Evolutionary conservation across 352 stramenopile species (phyloP).

Genomic region (Thalassiosira hispida): DNA sequence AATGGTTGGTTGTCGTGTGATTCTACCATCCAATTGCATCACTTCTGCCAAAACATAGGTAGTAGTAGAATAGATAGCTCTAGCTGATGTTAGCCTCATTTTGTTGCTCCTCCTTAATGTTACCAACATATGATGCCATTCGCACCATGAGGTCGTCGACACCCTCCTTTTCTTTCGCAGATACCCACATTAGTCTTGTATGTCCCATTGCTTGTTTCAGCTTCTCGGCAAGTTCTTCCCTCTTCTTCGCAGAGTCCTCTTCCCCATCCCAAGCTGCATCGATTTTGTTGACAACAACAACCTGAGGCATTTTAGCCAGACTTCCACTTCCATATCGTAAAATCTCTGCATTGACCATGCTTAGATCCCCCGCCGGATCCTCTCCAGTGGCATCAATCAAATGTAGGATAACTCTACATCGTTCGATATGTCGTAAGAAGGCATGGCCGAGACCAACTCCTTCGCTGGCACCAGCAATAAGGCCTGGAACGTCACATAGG

Average conservation of each 20-base stretch:
- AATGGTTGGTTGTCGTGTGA: too few relatives aligned
- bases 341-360: constrained; percentile 88
- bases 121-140: constrained; percentile 83
- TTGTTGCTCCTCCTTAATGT: constrained; percentile 48
- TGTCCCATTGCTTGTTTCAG: constrained; percentile 71
- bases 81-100: too few relatives aligned
- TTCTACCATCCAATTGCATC: too few relatives aligned
- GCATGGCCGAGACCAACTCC: constrained; percentile 98
- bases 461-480: constrained; percentile 92
- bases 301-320: constrained; percentile 87
- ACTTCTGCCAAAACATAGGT: too few relatives aligned
- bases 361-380: constrained; percentile 87
- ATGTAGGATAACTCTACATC: constrained; percentile 94
- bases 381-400: constrained; percentile 87
- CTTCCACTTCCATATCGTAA: constrained; percentile 78
- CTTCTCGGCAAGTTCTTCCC: constrained; percentile 68
- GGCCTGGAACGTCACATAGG: constrained; percentile 90
- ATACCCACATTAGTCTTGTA: constrained; percentile 80
- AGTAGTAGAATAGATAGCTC: too few relatives aligned
- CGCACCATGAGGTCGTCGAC: constrained; percentile 84
- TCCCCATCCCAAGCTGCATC: constrained; percentile 84
- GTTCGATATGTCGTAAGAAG: constrained; percentile 98
- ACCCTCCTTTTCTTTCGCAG: constrained; percentile 75
- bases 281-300: constrained; percentile 89
- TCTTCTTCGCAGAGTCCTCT: constrained; percentile 25